Evolutionary conservation across 371 early-diverging fungal genomes (phyloP).

Genomic region (Funneliformis caledonium): DNA sequence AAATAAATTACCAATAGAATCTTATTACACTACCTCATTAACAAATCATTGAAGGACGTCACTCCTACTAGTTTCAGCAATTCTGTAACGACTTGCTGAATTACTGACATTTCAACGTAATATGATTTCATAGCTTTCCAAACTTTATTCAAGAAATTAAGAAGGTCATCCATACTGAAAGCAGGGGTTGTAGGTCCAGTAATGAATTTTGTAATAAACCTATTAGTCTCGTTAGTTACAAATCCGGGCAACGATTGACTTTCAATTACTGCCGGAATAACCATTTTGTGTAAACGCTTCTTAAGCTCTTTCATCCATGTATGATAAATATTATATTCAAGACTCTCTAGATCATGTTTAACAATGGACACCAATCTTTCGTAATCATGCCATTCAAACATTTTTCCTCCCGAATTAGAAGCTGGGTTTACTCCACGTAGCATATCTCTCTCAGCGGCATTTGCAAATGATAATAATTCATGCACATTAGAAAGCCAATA

Average conservation of each 20-base stretch:
- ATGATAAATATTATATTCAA: conserved; percentile 71
- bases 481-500: conserved; percentile 94
- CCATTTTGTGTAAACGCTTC: conserved; percentile 90
- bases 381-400: conserved; percentile 43
- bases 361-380: conserved; percentile 68
- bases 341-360: conserved; percentile 69
- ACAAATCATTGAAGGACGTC: conserved; percentile 91
- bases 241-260: conserved; percentile 90
- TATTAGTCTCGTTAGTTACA: conserved; percentile 84
- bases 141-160: conserved; percentile 89
- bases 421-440: conserved; percentile 55
- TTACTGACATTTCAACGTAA: conserved; percentile 75
- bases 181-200: conserved; percentile 71
- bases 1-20: conserved; percentile 14
- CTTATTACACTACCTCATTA: conserved; percentile 76
- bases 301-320: conserved; percentile 93
- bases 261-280: conserved; percentile 93
- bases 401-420: conserved; percentile 50
- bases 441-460: conserved; percentile 53
- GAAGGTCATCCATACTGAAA: conserved; percentile 89
- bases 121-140: conserved; percentile 94
- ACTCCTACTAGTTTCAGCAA: conserved; percentile 90
- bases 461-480: conserved; percentile 79
- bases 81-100: conserved; percentile 86
- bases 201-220: conserved; percentile 83